A percentile compares a stretch with the other conserved stretches of the same genome.
These are phyloP conservation scores for Erodium chrysanthum DNA, from an alignment of 441 rosid species.

Conservation along the genomic window DNA sequence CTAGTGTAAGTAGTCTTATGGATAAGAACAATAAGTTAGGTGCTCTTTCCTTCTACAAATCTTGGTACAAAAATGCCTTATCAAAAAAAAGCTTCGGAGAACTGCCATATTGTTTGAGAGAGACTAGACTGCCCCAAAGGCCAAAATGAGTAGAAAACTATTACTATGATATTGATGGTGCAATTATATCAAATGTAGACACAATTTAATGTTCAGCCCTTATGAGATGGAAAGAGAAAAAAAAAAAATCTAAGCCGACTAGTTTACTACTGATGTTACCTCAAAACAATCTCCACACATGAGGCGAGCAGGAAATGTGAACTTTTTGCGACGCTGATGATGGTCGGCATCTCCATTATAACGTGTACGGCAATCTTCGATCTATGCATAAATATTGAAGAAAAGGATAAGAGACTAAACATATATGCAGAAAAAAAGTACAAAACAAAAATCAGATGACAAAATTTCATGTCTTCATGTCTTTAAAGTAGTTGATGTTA, in stretches of 20 bases:
- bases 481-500: neutral
- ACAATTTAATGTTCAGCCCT: too few species aligned
- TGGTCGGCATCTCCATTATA: slow-evolving; percentile 94
- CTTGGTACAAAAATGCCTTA: too few species aligned
- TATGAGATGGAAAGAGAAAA: too few species aligned
- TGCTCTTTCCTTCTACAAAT: too few species aligned
- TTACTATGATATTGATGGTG: too few species aligned
- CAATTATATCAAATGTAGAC: too few species aligned
- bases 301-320: slow-evolving; percentile 85
- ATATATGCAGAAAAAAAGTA: neutral
- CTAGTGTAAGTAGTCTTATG: too few species aligned
- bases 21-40: too few species aligned
- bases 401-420: neutral
- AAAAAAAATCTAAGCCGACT: neutral
- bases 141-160: too few species aligned
- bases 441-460: neutral
- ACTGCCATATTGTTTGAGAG: too few species aligned
- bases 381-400: slow-evolving; percentile 32
- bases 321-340: slow-evolving; percentile 81
- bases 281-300: slow-evolving; percentile 92
- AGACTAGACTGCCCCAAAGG: too few species aligned
- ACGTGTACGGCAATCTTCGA: slow-evolving; percentile 91
- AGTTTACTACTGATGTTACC: slow-evolving; percentile 31
- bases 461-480: neutral
- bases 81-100: too few species aligned